Percentiles rank a stretch among this genome's conserved stretches.
These are phyloP conservation scores for Termitomyces sp. DNA, from an alignment of 768 basidiomycete genomes.

Conservation along the genomic window DNA sequence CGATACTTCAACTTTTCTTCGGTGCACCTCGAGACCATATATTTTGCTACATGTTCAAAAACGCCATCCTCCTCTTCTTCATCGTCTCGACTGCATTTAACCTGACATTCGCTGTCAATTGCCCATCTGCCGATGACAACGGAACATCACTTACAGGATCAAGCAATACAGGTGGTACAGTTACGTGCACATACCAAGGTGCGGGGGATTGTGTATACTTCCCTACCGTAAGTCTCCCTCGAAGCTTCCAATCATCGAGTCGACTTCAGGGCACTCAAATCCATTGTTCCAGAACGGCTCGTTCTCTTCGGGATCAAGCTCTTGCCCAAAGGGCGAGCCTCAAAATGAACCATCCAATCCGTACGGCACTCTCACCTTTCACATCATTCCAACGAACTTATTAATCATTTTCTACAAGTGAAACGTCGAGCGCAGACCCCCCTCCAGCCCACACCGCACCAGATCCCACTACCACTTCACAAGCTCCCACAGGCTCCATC, in stretches of 20 bases:
- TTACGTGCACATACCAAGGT: conserved; percentile 7
- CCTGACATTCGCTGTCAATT: conserved; percentile 6
- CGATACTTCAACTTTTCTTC: neutral
- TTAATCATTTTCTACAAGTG: neutral
- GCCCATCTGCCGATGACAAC: conserved; percentile 3
- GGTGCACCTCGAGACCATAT: neutral
- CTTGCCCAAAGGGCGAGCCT: conserved; percentile 4
- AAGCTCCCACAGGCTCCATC: neutral
- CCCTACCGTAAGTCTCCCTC: neutral
- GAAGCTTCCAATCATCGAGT: neutral
- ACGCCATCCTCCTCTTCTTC: neutral
- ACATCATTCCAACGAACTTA: neutral
- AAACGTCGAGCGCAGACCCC: neutral
- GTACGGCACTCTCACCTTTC: neutral
- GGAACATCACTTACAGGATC: conserved; percentile 6
- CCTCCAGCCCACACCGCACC: neutral
- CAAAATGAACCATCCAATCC: neutral
- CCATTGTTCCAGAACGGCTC: conserved; percentile 1
- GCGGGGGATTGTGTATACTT: conserved; percentile 5
- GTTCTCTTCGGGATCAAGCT: conserved; percentile 8
- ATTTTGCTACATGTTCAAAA: neutral
- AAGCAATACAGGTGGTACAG: neutral
- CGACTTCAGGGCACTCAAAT: neutral
- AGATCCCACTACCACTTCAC: neutral
- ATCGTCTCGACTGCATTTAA: neutral